Percentiles rank a stretch among this genome's conserved stretches.
Evolutionary conservation across 2,329 filamentous ascomycete genomes (phyloP).

Genomic region (Aspergillus luchuensis): DNA sequence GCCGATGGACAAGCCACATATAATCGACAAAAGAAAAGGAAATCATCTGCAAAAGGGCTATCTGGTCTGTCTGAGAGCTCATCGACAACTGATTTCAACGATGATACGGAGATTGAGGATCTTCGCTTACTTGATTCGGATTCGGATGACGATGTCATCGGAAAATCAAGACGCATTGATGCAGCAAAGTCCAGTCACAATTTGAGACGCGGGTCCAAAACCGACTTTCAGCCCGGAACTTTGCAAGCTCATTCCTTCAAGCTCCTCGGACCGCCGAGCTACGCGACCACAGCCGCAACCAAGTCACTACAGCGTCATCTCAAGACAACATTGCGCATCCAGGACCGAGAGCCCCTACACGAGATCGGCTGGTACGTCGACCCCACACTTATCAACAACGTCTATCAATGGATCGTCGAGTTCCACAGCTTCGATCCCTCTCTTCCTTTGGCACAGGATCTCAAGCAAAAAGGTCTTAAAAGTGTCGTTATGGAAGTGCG

Average conservation of each 20-base stretch:
- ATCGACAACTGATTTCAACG: conserved; percentile 45
- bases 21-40: not conserved
- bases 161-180: not conserved
- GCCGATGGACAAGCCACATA: not conserved
- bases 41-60: not conserved
- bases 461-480: conserved; percentile 62
- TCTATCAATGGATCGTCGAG: conserved; percentile 91
- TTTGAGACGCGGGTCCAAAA: conserved; percentile 34
- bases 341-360: conserved; percentile 61
- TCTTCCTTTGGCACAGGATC: conserved; percentile 73
- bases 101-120: conserved; percentile 55
- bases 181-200: conserved; percentile 3
- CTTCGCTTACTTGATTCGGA: conserved; percentile 44
- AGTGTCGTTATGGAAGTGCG: conserved; percentile 81
- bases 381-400: conserved; percentile 64
- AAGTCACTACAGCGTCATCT: conserved; percentile 67
- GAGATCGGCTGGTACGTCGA: conserved; percentile 85
- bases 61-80: not conserved
- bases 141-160: conserved; percentile 22
- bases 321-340: conserved; percentile 63
- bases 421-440: conserved; percentile 75
- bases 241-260: conserved; percentile 65
- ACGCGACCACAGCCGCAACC: conserved; percentile 64
- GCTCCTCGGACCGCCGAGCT: conserved; percentile 65
- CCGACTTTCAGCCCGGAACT: conserved; percentile 67